phyloP scores from a whole-genome alignment of 371 early-diverging fungal species.

The Rhizopus arrhizus region DNA sequence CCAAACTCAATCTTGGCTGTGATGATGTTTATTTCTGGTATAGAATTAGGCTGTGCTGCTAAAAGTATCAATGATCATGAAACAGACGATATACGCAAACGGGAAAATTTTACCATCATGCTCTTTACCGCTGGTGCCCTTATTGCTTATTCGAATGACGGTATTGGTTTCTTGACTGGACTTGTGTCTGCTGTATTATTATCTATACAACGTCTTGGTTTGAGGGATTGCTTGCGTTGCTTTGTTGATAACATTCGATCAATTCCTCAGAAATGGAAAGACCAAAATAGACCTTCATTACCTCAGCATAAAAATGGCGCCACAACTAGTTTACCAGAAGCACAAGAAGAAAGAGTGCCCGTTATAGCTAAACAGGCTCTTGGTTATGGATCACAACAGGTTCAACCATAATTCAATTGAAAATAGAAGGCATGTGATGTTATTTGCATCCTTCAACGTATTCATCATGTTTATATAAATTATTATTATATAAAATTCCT shows the following conservation, averaged over 20 bases:
- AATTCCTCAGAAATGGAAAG: conserved; percentile 30
- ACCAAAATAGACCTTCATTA: conserved; percentile 8
- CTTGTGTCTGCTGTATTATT: conserved; percentile 54
- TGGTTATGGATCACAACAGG: too few species aligned
- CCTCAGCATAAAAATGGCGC: background rate
- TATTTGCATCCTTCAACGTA: too few species aligned
- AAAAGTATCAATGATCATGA: conserved; percentile 57
- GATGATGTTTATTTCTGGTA: conserved; percentile 82
- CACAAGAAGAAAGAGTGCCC: background rate
- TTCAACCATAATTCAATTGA: too few species aligned
- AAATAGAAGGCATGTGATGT: too few species aligned
- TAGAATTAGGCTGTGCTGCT: conserved; percentile 67
- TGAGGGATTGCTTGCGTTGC: conserved; percentile 21
- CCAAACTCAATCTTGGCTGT: conserved; percentile 82
- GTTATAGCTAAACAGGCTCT: background rate
- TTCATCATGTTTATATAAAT: too few species aligned
- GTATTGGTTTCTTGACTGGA: conserved; percentile 79
- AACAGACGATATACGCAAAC: conserved; percentile 38
- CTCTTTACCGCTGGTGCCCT: conserved; percentile 70
- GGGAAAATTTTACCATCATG: conserved; percentile 70
- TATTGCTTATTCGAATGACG: conserved; percentile 79
- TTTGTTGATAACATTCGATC: conserved; percentile 9
- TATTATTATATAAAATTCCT: too few species aligned
- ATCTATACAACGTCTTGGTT: conserved; percentile 43
- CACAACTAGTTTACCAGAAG: background rate